Evolutionary conservation across 495 filamentous ascomycete genomes (phyloP), one percentile per base, ranked within the genome.

Genomic region (Penicillium herquei): DNA sequence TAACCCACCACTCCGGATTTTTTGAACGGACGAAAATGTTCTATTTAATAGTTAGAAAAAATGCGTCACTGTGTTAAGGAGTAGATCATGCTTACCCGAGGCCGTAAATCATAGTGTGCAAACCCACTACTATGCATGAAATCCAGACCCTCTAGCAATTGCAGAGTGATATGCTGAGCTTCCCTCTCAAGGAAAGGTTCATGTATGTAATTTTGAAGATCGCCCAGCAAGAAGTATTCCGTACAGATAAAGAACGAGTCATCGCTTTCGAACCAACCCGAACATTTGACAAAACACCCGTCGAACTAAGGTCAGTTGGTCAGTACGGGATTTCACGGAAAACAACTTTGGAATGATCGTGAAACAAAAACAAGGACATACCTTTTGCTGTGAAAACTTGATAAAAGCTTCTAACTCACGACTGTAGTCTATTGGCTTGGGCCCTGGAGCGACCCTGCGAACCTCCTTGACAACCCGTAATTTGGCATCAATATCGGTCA

Each of bases 371-470:
- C 39, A 16, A 30, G 8, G 33, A 17, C 49, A 35, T 60, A 56
- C 57, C 37, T 43, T 69, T 40, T 54, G 32, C 17, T 72, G 70
- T 1, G 74, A 79, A 56, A 79, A 76, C 52, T 71, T 77, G 33
- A 64, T 61, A 41, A 74, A 71, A 7, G 72, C 73, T 57, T 77
- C 74, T 10, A 77, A 47, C 46, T 78, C 76, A 3, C 66, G 60
- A 31, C 54, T 57, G 35, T 70, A 74, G 37, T 70, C 57, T 18
- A 68, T 39, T 9, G 11, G 1, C 37, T 48, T 37, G 11, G 34
- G 10, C 11, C 40, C 32, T 10, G 34, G 43, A 7, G n/a, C 43
- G 9, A 41, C 39, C 39, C 46, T 57, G 39, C 52, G 52, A 35
- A 62, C 42, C 47, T 58, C 45, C 18, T 53, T 62, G n/a, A 62